Conservation (phyloP, 805 yeast genomes). For the Nakazawaea pomicola region DNA sequence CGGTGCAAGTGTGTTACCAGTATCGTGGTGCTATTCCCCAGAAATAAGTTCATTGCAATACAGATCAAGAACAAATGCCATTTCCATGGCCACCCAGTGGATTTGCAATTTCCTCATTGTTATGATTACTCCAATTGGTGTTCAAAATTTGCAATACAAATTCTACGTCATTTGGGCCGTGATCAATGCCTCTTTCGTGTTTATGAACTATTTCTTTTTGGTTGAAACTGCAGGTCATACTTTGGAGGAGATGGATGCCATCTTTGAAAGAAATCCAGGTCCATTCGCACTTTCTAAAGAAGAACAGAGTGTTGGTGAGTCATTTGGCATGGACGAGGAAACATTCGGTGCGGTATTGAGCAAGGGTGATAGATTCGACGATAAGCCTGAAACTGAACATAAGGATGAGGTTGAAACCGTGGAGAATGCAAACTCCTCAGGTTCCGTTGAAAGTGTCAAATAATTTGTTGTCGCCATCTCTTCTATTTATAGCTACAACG, state of each 20-base stretch:
- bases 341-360: slow-evolving; percentile 1
- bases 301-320: slow-evolving; percentile 5
- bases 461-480: too few relatives aligned
- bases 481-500: too few relatives aligned
- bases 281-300: slow-evolving; percentile 8
- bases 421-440: slow-evolving; percentile 14
- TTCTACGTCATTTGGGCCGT: slow-evolving; percentile 17
- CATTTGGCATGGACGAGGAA: slow-evolving; percentile 9
- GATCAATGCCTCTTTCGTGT: slow-evolving; percentile 41
- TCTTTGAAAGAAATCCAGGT: slow-evolving; percentile 15
- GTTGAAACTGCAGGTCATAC: slow-evolving; percentile 45
- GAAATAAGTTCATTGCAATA: slow-evolving; percentile 57
- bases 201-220: slow-evolving; percentile 36
- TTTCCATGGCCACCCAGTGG: slow-evolving; percentile 67
- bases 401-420: slow-evolving; percentile 18
- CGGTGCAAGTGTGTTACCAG: slow-evolving; percentile 49
- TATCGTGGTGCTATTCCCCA: slow-evolving; percentile 64
- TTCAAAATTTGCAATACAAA: slow-evolving; percentile 18
- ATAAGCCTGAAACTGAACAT: slow-evolving; percentile 9
- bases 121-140: slow-evolving; percentile 58
- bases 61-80: slow-evolving; percentile 57
- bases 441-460: too few relatives aligned
- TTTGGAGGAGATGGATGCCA: slow-evolving; percentile 40
- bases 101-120: slow-evolving; percentile 60
- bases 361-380: neutral